Evolutionary conservation across 495 filamentous ascomycete species (phyloP), one percentile per base, ranked within the genome.

Genomic region (Xylaria nigripes): DNA sequence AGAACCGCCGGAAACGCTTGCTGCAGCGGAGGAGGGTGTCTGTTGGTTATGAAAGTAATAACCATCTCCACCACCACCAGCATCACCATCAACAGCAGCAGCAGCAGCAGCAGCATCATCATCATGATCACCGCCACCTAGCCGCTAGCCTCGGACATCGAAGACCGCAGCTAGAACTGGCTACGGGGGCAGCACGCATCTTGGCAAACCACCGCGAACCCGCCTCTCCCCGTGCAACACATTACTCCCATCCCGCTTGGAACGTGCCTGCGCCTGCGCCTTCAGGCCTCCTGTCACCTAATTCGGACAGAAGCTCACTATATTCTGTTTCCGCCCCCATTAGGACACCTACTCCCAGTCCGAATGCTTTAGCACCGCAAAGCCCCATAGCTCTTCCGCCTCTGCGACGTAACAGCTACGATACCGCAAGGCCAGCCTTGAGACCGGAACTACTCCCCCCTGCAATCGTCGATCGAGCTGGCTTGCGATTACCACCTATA

Each of bases 291-390:
- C 86, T 85, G 23, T 88, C 85, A 3, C 76, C 89, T 58, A 73
- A 87, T 24, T 89, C 86, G 2, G 86, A 89, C 62, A 77, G 76
- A 54, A 79, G 82, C 59, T 87, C 83, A 0, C 72, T 78, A n/a
- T 81, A 77, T 59, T 83, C 82, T 19, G 70, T 77, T 19, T 81
- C 44, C 6, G 16, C 21, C 13, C 40, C 51, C 13, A 44, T 44
- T n/a, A 41, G 23, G 13, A 43, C 78, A 15, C 77, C 81, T 55
- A 58, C 72, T 44, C 45, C 75, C 6, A 18, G 36, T 12, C 36
- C 36, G 36, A 40, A 40, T n/a, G 60, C 62, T 34, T 53, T 65
- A 6, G 66, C 67, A 9, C 69, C 67, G 6, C 49, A 56, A 8
- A 40, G 48, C 30, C 50, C 54, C 22, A 59, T 62, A 42, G 44